Evolutionary conservation across 192 early-diverging fungal species (phyloP).

Genomic region (Radiomyces spectabilis): DNA sequence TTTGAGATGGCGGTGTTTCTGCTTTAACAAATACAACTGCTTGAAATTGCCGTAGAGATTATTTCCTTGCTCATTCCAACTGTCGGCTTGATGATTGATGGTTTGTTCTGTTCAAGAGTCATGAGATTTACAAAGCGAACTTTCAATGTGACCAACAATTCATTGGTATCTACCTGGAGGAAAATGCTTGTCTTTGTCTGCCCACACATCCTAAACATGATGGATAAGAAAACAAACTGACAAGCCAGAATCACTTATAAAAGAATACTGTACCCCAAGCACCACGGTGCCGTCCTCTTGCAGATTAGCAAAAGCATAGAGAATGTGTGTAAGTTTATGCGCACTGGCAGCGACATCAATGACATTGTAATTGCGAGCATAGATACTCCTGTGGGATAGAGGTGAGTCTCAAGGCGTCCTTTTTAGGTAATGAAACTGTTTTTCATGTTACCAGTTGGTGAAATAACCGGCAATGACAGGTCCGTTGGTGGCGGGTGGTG

Average conservation of each 20-base stretch:
- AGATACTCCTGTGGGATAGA: conserved; percentile 50
- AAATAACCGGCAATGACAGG: conserved; percentile 31
- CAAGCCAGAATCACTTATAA: not conserved
- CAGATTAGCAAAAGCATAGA: conserved; percentile 77
- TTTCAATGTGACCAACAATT: too few relatives aligned
- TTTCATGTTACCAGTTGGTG: conserved; percentile 19
- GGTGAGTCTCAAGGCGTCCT: not conserved
- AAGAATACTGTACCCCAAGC: conserved; percentile 32
- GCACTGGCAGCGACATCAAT: conserved; percentile 51
- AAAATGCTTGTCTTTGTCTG: conserved; percentile 66
- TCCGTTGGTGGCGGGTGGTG: conserved; percentile 1
- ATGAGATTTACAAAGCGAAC: not conserved
- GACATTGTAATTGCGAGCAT: conserved; percentile 59
- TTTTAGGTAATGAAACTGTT: not conserved
- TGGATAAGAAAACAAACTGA: not conserved
- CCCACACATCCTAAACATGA: conserved; percentile 63
- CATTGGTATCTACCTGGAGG: conserved; percentile 7
- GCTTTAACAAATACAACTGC: conserved; percentile 62
- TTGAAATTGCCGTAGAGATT: conserved; percentile 54
- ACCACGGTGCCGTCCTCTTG: conserved; percentile 54
- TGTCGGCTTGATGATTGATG: conserved; percentile 38
- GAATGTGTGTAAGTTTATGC: conserved; percentile 59
- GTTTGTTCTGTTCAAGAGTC: conserved; percentile 11
- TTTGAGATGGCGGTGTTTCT: conserved; percentile 59
- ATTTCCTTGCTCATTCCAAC: conserved; percentile 55